These are phyloP conservation scores for Malassezia equina DNA, from an alignment of 1,284 basidiomycete genomes.

Conservation along the genomic window DNA sequence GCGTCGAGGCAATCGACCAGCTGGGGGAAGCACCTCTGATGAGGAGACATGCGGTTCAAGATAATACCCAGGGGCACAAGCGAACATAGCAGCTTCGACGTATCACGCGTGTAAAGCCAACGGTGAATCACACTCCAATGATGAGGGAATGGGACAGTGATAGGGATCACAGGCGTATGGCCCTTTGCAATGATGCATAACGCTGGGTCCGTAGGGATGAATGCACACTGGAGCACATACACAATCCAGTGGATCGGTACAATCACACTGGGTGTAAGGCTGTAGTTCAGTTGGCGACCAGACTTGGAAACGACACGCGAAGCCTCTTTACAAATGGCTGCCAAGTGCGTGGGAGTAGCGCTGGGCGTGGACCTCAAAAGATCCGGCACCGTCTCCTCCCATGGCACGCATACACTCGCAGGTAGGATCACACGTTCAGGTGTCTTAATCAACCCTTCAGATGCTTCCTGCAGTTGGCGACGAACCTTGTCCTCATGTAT, in stretches of 20 bases:
- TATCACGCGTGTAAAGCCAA: slow-evolving; percentile 18
- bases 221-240: slow-evolving; percentile 18
- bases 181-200: not conserved
- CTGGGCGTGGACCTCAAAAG: not conserved
- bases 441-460: not conserved
- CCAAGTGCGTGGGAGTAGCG: slow-evolving; percentile 11
- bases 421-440: not conserved
- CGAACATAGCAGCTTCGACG: slow-evolving; percentile 6
- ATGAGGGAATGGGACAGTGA: slow-evolving; percentile 10
- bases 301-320: not conserved
- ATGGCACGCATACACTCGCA: not conserved
- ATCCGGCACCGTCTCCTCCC: not conserved
- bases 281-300: not conserved
- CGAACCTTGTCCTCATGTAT: not conserved
- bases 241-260: slow-evolving; percentile 19
- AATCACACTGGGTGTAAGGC: slow-evolving; percentile 2
- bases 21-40: not conserved
- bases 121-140: slow-evolving; percentile 12
- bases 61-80: slow-evolving; percentile 9
- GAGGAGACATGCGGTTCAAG: not conserved
- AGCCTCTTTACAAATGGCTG: slow-evolving; percentile 2
- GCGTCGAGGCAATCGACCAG: not conserved
- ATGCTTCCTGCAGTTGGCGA: not conserved
- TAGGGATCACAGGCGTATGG: slow-evolving; percentile 2
- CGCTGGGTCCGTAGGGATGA: not conserved